These are phyloP conservation scores for Tolypocladium tundrense DNA, from an alignment of 2,329 filamentous ascomycete genomes.

Conservation along the genomic window DNA sequence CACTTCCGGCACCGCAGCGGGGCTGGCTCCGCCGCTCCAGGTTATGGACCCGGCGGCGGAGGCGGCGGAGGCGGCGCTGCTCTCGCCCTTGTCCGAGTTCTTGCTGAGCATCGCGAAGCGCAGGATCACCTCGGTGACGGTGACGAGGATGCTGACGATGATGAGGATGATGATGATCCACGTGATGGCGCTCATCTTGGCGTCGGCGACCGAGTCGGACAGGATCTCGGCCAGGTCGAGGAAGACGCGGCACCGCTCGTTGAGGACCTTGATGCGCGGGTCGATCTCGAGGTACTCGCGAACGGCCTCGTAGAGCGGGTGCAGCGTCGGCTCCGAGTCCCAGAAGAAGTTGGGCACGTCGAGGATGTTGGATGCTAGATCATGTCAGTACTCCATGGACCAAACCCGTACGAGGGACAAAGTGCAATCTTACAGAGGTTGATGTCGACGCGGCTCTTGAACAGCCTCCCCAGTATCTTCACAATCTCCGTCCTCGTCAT, in stretches of 20 bases:
- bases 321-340: slow-evolving; percentile 90
- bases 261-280: slow-evolving; percentile 88
- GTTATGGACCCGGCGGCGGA: slow-evolving; percentile 5
- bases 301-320: slow-evolving; percentile 87
- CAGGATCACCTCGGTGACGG: slow-evolving; percentile 77
- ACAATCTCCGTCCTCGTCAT: slow-evolving; percentile 91
- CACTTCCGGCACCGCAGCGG: slow-evolving; percentile 7
- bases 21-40: slow-evolving; percentile 6
- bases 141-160: slow-evolving; percentile 80
- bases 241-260: slow-evolving; percentile 93
- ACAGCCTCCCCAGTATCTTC: slow-evolving; percentile 79
- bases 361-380: slow-evolving; percentile 78
- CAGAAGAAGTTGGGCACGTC: slow-evolving; percentile 98
- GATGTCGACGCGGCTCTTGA: slow-evolving; percentile 91
- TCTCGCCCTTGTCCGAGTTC: slow-evolving; percentile 7
- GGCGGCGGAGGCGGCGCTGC: slow-evolving; percentile 4
- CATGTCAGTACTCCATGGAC: background rate
- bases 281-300: slow-evolving; percentile 98
- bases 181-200: slow-evolving; percentile 91
- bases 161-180: slow-evolving; percentile 98
- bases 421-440: slow-evolving; percentile 68
- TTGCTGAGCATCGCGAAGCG: slow-evolving; percentile 64
- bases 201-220: slow-evolving; percentile 82
- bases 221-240: slow-evolving; percentile 92
- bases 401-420: background rate